These are phyloP conservation scores for Neonothopanus nambi DNA, from an alignment of 1,284 basidiomycete genomes.

Conservation along the genomic window DNA sequence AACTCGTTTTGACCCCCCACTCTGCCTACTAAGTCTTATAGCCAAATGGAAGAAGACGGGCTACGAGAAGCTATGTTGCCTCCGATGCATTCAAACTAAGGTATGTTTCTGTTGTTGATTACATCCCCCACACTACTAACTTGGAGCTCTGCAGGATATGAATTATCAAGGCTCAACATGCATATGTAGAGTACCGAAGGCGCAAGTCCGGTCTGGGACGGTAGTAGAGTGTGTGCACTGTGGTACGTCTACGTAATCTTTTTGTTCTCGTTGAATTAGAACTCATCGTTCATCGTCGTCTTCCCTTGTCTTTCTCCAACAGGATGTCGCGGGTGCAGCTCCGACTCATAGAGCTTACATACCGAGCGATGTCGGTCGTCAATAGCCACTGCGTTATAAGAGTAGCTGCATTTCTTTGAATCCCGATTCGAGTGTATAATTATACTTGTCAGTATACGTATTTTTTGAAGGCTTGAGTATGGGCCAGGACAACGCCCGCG, in stretches of 20 bases:
- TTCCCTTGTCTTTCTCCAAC: slow-evolving; percentile 1
- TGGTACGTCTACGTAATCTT: slow-evolving; percentile 76
- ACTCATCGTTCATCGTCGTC: slow-evolving; percentile 13
- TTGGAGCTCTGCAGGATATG: slow-evolving; percentile 74
- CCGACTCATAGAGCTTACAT: slow-evolving; percentile 56
- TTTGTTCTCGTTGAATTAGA: background rate
- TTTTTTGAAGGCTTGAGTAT: too few relatives aligned
- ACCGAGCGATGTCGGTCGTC: too few relatives aligned
- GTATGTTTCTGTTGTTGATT: slow-evolving; percentile 40
- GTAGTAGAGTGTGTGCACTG: slow-evolving; percentile 98
- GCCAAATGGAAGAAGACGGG: slow-evolving; percentile 99
- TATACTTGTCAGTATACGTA: too few relatives aligned
- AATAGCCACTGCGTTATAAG: too few relatives aligned
- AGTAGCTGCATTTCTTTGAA: too few relatives aligned
- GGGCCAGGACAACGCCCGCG: too few relatives aligned
- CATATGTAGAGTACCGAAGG: slow-evolving; percentile 96
- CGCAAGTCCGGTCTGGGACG: slow-evolving; percentile 86
- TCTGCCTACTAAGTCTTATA: too few relatives aligned
- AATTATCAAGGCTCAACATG: slow-evolving; percentile 99
- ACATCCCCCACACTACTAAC: slow-evolving; percentile 11
- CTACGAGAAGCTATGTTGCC: slow-evolving; percentile 97
- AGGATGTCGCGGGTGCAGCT: slow-evolving; percentile 84
- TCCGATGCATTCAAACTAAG: slow-evolving; percentile 94
- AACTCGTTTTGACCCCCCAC: slow-evolving; percentile 4
- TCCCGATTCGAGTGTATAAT: too few relatives aligned